A percentile compares a stretch with the other conserved stretches of the same genome.
These are phyloP conservation scores for Citropsis articulata DNA, from an alignment of 345 rosid species.

Conservation along the genomic window DNA sequence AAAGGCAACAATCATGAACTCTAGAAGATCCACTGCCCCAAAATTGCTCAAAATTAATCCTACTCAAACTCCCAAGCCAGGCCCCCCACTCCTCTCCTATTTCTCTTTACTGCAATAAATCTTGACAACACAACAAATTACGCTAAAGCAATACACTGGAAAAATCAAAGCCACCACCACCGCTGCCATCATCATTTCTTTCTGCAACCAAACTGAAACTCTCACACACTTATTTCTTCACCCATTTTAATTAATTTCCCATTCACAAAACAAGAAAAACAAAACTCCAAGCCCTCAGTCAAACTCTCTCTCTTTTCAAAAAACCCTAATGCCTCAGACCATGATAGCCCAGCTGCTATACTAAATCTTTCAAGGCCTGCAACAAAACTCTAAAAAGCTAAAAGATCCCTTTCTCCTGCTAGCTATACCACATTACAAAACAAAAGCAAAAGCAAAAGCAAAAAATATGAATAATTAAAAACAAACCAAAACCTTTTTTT, in stretches of 20 bases:
- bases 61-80: neutral
- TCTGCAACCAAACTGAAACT: neutral
- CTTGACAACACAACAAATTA: neutral
- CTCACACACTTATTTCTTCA: neutral
- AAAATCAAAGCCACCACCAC: neutral
- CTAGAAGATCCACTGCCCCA: neutral
- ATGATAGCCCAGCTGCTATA: constrained; percentile 1
- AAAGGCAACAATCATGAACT: constrained; percentile 3
- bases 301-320: neutral
- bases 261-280: neutral
- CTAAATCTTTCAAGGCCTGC: neutral
- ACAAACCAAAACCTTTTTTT: neutral
- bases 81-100: neutral
- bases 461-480: too few species aligned
- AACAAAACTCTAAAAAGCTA: neutral
- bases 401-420: neutral
- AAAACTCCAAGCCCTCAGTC: neutral
- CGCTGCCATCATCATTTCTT: neutral
- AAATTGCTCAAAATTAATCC: neutral
- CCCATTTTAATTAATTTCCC: neutral
- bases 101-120: neutral
- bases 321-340: neutral
- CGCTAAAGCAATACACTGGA: neutral
- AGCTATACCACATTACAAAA: neutral
- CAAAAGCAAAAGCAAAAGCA: neutral